These are phyloP conservation scores for Rubus parviflorus DNA, from an alignment of 306 rosid genomes.

Conservation along the genomic window DNA sequence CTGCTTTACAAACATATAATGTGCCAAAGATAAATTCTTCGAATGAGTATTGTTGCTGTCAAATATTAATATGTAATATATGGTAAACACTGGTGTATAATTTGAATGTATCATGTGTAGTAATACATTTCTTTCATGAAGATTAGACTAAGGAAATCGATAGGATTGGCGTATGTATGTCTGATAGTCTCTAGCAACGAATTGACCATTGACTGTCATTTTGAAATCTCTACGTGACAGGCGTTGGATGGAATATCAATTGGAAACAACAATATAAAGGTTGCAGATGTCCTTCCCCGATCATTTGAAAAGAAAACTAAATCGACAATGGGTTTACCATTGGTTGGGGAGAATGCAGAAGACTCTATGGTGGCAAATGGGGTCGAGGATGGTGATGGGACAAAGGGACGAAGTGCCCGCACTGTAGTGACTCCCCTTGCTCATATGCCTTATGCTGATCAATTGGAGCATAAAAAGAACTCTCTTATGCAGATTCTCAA, in stretches of 20 bases:
- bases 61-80: neutral
- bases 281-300: conserved; percentile 71
- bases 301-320: conserved; percentile 63
- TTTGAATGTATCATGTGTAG: neutral
- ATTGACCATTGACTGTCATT: neutral
- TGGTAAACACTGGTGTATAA: neutral
- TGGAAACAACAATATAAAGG: conserved; percentile 65
- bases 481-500: conserved; percentile 74
- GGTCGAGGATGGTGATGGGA: conserved; percentile 37
- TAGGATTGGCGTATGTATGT: neutral
- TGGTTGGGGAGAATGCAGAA: conserved; percentile 35
- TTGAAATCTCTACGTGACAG: conserved; percentile 38
- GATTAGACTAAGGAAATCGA: neutral
- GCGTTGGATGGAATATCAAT: conserved; percentile 60
- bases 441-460: conserved; percentile 80
- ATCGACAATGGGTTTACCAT: conserved; percentile 25
- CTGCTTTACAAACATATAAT: too few species aligned
- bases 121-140: neutral
- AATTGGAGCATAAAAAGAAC: conserved; percentile 80
- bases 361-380: conserved; percentile 35
- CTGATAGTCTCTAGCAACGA: neutral
- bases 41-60: too few species aligned
- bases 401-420: conserved; percentile 55
- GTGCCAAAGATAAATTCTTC: too few species aligned
- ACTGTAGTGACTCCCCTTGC: conserved; percentile 87